These are phyloP conservation scores for Alnus glutinosa DNA, from an alignment of 306 rosid genomes.

Conservation along the genomic window DNA sequence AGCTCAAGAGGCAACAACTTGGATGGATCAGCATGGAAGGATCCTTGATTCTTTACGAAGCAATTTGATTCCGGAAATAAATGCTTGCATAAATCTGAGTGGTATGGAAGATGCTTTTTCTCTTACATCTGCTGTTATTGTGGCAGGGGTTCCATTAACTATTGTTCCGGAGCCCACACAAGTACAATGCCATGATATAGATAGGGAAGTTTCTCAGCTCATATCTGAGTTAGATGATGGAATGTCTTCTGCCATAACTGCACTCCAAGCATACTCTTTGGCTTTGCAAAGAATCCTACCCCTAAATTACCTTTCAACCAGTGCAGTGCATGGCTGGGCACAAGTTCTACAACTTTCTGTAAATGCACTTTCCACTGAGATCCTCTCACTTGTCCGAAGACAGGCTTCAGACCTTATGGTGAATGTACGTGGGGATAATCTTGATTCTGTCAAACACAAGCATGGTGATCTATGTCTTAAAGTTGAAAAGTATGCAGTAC, in stretches of 20 bases:
- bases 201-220: constrained; percentile 78
- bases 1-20: constrained; percentile 87
- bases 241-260: constrained; percentile 60
- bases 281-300: constrained; percentile 91
- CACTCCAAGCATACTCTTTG: constrained; percentile 74
- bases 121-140: constrained; percentile 79
- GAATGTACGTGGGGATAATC: constrained; percentile 53
- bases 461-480: constrained; percentile 69
- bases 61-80: constrained; percentile 69
- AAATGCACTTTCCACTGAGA: constrained; percentile 69
- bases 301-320: constrained; percentile 74
- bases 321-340: constrained; percentile 93
- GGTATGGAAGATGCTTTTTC: constrained; percentile 66
- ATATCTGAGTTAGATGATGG: constrained; percentile 75
- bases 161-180: constrained; percentile 99
- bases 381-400: constrained; percentile 78
- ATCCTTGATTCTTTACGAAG: constrained; percentile 78
- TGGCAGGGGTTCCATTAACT: constrained; percentile 90
- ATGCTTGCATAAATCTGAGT: constrained; percentile 48
- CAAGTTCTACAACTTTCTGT: constrained; percentile 75
- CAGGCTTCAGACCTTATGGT: constrained; percentile 82
- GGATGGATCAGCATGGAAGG: constrained; percentile 96
- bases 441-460: constrained; percentile 51
- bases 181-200: constrained; percentile 89
- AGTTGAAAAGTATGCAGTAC: constrained; percentile 64